Evolutionary conservation across 768 basidiomycete species (phyloP), one percentile per base, ranked within the genome.

Genomic region (Russula emetica): DNA sequence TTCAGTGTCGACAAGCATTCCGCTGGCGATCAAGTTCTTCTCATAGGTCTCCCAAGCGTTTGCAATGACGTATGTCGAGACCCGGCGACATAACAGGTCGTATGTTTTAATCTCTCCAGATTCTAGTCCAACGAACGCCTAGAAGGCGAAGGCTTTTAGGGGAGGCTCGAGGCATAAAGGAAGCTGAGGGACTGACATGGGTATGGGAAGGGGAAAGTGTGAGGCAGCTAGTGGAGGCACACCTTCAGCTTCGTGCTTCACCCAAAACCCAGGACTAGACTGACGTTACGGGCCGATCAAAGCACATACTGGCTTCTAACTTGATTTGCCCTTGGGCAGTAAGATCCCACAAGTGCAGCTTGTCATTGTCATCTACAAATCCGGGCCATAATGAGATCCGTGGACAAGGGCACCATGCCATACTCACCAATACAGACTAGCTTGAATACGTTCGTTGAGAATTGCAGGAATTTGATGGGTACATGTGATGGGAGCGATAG

Each of bases 41-140:
- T 90, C 85, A 68, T 90, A 86, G 34, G 83, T 68, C 24, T 77
- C 78, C 94, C 92, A 95, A 69, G 88, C 76, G 70, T 93, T 92
- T 3, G 86, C 85, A 38, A 90, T 81, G 20, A 76, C 78, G 69
- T 88, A 91, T 13, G 80, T 78, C 0, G 90, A 90, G 63, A 86
- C 79, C 22, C 82, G 77, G 18, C 83, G 77, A 63, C 89, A 86
- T 14, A 82, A 76, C n/a, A 94, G 69, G 71, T 94, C 92, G 71
- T 86, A 94, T 3, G 87, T 86, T 67, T 82, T 82, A 65, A 92
- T 79, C 55, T 86, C 84, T 34, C 84, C 84, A 58, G 79, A 79
- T 60, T 80, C 75, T 20, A 82, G 71, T 16, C 79, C 81, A 45
- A 84, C 66, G 71, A 84, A 83, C 18, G 77, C 74, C 78, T 83